phyloP scores from a whole-genome alignment of 2,329 filamentous ascomycete genomes.

The Nothophaeocryptopus gaeumannii region DNA sequence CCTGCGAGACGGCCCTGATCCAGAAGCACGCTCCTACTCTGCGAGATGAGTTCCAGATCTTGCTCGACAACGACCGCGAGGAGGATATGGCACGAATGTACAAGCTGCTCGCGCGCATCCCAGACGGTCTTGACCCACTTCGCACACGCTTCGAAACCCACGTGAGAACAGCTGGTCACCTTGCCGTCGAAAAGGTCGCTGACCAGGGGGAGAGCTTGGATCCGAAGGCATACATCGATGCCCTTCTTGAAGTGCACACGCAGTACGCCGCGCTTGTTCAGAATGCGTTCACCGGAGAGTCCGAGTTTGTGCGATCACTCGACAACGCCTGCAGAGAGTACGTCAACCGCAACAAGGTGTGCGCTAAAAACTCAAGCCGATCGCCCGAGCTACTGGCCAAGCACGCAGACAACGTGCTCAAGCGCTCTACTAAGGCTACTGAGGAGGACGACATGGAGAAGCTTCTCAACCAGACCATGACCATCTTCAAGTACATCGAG shows the following conservation, averaged over 20 bases:
- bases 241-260: constrained; percentile 87
- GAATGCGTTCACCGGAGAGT: constrained; percentile 88
- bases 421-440: constrained; percentile 87
- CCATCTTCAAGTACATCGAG: constrained; percentile 99
- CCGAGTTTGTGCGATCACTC: constrained; percentile 91
- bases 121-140: constrained; percentile 85
- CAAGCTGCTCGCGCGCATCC: constrained; percentile 80
- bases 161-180: constrained; percentile 82
- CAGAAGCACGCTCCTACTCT: constrained; percentile 81
- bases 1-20: constrained; percentile 85
- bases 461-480: constrained; percentile 91
- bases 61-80: constrained; percentile 90
- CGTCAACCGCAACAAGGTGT: constrained; percentile 95
- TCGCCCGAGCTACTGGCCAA: constrained; percentile 93
- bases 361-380: constrained; percentile 87
- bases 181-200: constrained; percentile 86
- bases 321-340: constrained; percentile 98
- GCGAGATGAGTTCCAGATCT: constrained; percentile 89
- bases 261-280: constrained; percentile 91
- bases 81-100: constrained; percentile 98
- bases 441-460: constrained; percentile 93
- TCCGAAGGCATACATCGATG: constrained; percentile 94
- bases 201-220: constrained; percentile 86
- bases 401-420: constrained; percentile 87
- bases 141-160: constrained; percentile 86